A percentile compares a stretch with the other conserved stretches of the same genome.
Conservation (phyloP, 75 land plant species). For the Picea glauca region DNA sequence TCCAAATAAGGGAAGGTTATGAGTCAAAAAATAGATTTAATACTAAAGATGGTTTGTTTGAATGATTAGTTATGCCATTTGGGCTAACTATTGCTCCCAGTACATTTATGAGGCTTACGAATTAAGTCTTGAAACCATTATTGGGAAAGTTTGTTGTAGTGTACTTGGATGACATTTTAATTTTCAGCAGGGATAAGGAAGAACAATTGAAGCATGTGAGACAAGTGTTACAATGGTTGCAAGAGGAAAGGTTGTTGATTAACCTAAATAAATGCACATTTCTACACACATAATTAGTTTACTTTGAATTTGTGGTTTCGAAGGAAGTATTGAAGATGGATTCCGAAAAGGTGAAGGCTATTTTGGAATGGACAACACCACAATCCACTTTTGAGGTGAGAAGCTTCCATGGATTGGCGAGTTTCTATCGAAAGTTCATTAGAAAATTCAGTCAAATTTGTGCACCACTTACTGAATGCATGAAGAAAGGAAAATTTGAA, state of each 20-base stretch:
- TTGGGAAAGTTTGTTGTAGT: no score
- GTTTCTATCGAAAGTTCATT: constrained; percentile 10
- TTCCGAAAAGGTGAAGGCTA: constrained; percentile 8
- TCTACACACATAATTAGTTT: background rate
- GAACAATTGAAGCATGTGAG: no score
- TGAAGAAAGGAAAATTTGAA: background rate
- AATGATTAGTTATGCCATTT: no score
- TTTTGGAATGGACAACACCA: constrained; percentile 9
- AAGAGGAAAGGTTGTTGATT: background rate
- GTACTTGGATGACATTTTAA: no score
- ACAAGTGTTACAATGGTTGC: background rate
- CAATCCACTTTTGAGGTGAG: background rate
- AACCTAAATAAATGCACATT: background rate
- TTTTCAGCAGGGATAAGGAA: no score
- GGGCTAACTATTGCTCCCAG: no score
- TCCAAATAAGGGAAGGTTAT: no score
- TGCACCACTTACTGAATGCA: constrained; percentile 7
- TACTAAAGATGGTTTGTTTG: no score
- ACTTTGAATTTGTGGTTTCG: background rate
- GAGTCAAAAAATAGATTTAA: no score
- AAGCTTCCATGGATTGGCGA: constrained; percentile 23
- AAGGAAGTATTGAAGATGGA: constrained; percentile 12
- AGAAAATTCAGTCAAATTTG: constrained; percentile 1
- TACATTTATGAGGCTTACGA: no score
- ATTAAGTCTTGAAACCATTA: no score